Conservation (phyloP, 257 asterid species). For the Osmanthus fragrans region DNA sequence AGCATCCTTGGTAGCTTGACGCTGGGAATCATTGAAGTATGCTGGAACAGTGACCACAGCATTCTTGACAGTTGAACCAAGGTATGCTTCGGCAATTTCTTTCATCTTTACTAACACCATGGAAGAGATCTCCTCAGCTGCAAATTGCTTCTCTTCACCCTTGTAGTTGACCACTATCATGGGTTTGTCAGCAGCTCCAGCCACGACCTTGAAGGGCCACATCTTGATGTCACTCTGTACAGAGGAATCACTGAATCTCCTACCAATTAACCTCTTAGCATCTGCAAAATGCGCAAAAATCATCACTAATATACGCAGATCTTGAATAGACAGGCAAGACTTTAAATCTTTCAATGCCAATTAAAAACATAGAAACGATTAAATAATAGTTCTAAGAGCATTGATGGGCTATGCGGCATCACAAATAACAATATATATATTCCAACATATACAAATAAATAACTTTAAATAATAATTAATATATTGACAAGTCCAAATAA, state of each 20-base stretch:
- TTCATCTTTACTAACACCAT: constrained; percentile 80
- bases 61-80: constrained; percentile 64
- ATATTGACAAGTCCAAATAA: too few relatives aligned
- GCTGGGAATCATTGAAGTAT: constrained; percentile 79
- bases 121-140: constrained; percentile 86
- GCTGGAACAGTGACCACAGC: constrained; percentile 90
- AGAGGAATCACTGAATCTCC: constrained; percentile 64
- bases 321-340: neutral
- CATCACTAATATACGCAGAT: neutral
- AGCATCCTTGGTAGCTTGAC: constrained; percentile 91
- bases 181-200: constrained; percentile 86
- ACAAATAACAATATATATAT: too few relatives aligned
- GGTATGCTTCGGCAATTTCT: constrained; percentile 79
- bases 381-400: neutral
- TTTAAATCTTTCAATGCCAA: neutral
- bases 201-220: constrained; percentile 77
- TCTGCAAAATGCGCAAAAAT: constrained; percentile 32
- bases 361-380: neutral
- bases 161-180: constrained; percentile 66
- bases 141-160: constrained; percentile 81
- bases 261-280: constrained; percentile 81
- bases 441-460: too few relatives aligned
- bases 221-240: constrained; percentile 71
- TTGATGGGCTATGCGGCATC: too few relatives aligned
- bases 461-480: too few relatives aligned